Evolutionary conservation across 306 rosid genomes (phyloP).

Genomic region (Oxytropis ochrocephala): DNA sequence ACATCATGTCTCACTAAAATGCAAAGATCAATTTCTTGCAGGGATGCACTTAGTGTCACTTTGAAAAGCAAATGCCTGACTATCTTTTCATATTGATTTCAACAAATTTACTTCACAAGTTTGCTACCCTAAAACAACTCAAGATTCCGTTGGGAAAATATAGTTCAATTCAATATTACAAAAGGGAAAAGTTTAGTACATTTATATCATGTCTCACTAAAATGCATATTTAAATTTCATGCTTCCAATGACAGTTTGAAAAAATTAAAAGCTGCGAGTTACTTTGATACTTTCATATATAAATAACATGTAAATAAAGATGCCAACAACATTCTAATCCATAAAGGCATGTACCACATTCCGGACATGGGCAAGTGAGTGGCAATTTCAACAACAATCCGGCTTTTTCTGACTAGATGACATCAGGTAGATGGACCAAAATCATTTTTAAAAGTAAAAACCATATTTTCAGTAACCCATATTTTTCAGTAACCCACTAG

Average conservation of each 20-base stretch:
- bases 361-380: background rate
- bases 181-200: background rate
- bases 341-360: background rate
- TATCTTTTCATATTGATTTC: slow-evolving; percentile 71
- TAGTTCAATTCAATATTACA: slow-evolving; percentile 4
- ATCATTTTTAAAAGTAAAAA: background rate
- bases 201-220: background rate
- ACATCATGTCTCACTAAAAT: background rate
- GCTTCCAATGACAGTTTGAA: background rate
- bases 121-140: slow-evolving; percentile 66
- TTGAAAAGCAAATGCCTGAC: slow-evolving; percentile 47
- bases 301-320: background rate
- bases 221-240: slow-evolving; percentile 1
- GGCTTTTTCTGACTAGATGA: background rate
- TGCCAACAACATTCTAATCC: background rate
- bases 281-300: background rate
- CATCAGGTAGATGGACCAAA: background rate
- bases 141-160: slow-evolving; percentile 47
- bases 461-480: background rate
- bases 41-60: background rate
- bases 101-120: slow-evolving; percentile 52
- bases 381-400: background rate
- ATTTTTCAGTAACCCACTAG: background rate
- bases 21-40: background rate
- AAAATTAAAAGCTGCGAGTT: background rate